These are phyloP conservation scores for Gigaspora rosea DNA, from an alignment of 192 early-diverging fungal species.

Conservation along the genomic window DNA sequence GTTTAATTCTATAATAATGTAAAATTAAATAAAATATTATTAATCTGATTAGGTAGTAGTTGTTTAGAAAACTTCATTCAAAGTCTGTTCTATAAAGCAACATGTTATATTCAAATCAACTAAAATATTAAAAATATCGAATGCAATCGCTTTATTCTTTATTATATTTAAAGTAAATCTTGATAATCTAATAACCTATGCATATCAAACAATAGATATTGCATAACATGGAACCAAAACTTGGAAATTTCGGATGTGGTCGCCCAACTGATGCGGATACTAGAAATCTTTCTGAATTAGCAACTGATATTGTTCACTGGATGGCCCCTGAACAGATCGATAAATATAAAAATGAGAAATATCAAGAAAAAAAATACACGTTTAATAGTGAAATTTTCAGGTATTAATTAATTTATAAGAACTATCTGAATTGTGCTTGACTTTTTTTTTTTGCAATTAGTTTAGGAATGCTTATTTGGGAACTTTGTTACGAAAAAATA, in stretches of 20 bases:
- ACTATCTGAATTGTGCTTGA: not conserved
- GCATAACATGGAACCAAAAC: not conserved
- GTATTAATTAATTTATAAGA: not conserved
- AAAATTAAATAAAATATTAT: no score
- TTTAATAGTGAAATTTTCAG: not conserved
- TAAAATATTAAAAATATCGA: no score
- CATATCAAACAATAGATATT: not conserved
- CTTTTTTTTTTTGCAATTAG: not conserved
- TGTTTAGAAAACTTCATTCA: no score
- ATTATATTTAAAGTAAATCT: not conserved
- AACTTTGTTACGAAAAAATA: not conserved
- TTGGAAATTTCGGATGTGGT: not conserved
- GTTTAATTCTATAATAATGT: no score
- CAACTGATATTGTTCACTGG: no score
- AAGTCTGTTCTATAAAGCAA: no score
- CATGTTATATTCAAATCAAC: no score
- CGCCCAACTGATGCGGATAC: not conserved
- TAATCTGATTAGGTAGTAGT: no score
- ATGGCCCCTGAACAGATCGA: not conserved
- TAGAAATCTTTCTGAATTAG: not conserved
- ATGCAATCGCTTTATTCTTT: not conserved
- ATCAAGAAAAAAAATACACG: not conserved
- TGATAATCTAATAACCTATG: not conserved
- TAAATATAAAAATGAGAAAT: not conserved
- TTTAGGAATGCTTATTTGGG: not conserved